Evolutionary conservation across 305 asterid species (phyloP).

Genomic region (Fraxinus albicans): DNA sequence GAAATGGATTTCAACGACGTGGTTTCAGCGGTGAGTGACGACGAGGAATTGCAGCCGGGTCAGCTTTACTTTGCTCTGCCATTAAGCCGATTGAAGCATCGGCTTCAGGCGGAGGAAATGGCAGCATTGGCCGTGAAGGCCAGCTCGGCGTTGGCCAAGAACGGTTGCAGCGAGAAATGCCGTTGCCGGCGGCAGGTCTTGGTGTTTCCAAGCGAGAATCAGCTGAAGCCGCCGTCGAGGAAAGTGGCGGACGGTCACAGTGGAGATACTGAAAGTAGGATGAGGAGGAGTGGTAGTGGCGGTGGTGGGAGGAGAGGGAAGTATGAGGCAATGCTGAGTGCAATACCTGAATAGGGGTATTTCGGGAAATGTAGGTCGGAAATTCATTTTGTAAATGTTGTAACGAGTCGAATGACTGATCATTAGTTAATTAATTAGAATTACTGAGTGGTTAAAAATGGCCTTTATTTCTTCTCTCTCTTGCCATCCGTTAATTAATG

Average conservation of each 20-base stretch:
- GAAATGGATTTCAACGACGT: constrained; percentile 71
- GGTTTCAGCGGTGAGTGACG: constrained; percentile 56
- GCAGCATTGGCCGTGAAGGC: constrained; percentile 83
- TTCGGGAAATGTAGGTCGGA: neutral
- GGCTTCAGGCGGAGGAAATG: constrained; percentile 69
- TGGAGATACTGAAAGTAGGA: too few species aligned
- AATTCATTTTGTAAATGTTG: constrained; percentile 32
- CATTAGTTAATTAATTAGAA: neutral
- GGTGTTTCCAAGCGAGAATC: constrained; percentile 1
- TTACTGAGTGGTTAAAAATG: neutral
- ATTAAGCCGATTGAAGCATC: constrained; percentile 41
- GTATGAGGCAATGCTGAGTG: constrained; percentile 36
- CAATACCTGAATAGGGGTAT: constrained; percentile 53
- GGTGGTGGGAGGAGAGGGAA: constrained; percentile 26
- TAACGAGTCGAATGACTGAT: neutral
- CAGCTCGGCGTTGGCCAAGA: constrained; percentile 60
- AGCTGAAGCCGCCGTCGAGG: neutral
- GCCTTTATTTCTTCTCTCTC: neutral
- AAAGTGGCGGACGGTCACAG: constrained; percentile 23
- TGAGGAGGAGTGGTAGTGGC: neutral
- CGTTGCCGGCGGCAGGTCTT: constrained; percentile 41
- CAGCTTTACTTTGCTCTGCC: constrained; percentile 77
- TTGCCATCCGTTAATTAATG: neutral
- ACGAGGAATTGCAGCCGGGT: constrained; percentile 63
- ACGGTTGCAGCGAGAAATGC: constrained; percentile 38